Conservation (phyloP, 352 stramenopile species). For the Globisporangium barbulae region DNA sequence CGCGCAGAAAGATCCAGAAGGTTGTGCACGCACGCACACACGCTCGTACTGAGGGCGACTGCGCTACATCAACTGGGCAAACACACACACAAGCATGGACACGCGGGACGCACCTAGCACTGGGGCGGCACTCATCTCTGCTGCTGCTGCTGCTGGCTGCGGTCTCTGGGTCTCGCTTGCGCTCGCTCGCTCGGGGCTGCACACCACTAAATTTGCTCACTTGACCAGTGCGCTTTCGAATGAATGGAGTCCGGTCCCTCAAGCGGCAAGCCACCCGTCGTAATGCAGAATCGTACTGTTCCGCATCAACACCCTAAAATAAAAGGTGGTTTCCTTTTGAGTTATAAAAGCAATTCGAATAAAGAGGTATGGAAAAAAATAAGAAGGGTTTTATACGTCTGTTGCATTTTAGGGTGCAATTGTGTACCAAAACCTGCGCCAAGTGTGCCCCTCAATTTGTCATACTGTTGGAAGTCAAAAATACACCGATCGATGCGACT, state of each 20-base stretch:
- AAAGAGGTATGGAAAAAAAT: background rate
- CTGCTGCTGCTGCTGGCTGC: slow-evolving; percentile 6
- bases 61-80: background rate
- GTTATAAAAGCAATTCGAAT: background rate
- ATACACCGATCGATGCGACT: background rate
- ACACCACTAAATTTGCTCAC: slow-evolving; percentile 20
- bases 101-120: slow-evolving; percentile 11
- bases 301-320: background rate
- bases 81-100: background rate
- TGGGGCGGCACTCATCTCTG: slow-evolving; percentile 17
- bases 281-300: background rate
- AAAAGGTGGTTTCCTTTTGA: background rate
- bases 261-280: background rate
- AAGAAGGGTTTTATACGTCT: background rate
- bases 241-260: background rate
- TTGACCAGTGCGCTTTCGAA: background rate
- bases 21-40: background rate
- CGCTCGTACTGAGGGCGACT: background rate
- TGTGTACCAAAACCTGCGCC: background rate
- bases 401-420: background rate
- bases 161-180: background rate
- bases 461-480: background rate
- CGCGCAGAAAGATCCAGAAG: background rate
- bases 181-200: slow-evolving; percentile 7
- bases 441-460: background rate